These are phyloP conservation scores for Xylaria bambusicola DNA, from an alignment of 495 filamentous ascomycete species.

Conservation along the genomic window DNA sequence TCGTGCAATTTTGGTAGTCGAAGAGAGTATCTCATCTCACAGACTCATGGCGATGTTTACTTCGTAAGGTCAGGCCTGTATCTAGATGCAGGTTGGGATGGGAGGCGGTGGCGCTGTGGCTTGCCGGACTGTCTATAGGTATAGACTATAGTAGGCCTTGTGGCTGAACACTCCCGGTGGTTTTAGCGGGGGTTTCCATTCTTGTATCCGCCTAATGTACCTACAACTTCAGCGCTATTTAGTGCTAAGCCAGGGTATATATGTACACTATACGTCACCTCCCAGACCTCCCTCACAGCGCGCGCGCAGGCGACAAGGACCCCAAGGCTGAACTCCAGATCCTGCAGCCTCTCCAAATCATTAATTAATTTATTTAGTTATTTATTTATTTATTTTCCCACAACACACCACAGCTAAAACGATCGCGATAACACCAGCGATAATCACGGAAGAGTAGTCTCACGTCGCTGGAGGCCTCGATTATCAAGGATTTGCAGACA, in stretches of 20 bases:
- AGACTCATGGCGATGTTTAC: background rate
- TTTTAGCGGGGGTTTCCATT: too few relatives aligned
- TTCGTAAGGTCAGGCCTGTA: background rate
- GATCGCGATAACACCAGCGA: background rate
- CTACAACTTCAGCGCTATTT: background rate
- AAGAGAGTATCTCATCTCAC: background rate
- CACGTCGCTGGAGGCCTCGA: too few relatives aligned
- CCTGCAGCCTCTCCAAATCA: slow-evolving; percentile 13
- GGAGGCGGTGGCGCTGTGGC: too few relatives aligned
- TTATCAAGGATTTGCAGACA: too few relatives aligned
- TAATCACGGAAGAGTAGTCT: too few relatives aligned
- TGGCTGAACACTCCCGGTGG: too few relatives aligned
- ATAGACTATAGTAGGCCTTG: too few relatives aligned
- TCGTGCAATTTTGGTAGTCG: background rate
- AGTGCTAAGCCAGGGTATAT: background rate
- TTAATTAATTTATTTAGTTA: too few relatives aligned
- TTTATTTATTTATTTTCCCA: background rate
- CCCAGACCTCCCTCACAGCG: too few relatives aligned
- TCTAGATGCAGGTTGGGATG: background rate
- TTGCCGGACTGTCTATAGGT: too few relatives aligned
- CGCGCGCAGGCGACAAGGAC: too few relatives aligned
- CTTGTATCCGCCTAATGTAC: too few relatives aligned
- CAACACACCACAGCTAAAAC: background rate
- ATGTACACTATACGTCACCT: slow-evolving; percentile 19
- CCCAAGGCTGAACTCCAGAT: slow-evolving; percentile 19